Conservation (phyloP, 352 stramenopile genomes). For the Globisporangium nodosum region DNA sequence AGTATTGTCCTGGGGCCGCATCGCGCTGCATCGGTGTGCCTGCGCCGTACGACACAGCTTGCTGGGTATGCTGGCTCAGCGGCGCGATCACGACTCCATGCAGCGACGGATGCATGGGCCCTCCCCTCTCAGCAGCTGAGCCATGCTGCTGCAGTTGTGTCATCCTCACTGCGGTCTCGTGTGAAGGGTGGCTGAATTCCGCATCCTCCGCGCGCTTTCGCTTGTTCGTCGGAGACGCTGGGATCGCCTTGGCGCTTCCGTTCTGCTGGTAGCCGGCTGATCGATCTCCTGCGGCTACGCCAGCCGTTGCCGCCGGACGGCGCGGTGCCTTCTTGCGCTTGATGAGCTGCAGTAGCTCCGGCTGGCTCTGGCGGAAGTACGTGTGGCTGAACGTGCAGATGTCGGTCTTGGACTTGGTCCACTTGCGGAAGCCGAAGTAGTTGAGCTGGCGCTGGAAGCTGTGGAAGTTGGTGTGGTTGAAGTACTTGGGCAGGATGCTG, state of each 20-base stretch:
- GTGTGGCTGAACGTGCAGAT: constrained; percentile 84
- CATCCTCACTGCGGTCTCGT: neutral
- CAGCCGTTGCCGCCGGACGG: constrained; percentile 20
- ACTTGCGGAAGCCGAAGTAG: constrained; percentile 85
- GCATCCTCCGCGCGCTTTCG: neutral
- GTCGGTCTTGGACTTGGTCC: constrained; percentile 62
- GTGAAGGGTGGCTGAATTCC: neutral
- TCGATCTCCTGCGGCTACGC: constrained; percentile 6
- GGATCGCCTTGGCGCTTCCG: neutral
- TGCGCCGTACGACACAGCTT: constrained; percentile 6
- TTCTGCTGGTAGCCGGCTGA: neutral
- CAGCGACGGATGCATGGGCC: constrained; percentile 25
- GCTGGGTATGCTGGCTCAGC: constrained; percentile 15
- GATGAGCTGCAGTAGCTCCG: constrained; percentile 68
- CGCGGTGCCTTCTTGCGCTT: constrained; percentile 75
- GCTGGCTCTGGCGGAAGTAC: constrained; percentile 72
- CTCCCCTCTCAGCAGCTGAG: constrained; percentile 19
- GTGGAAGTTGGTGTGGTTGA: constrained; percentile 87
- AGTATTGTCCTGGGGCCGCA: constrained; percentile 17
- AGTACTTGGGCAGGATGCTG: constrained; percentile 83
- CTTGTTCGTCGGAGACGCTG: neutral
- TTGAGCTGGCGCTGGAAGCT: constrained; percentile 88
- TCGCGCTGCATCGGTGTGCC: constrained; percentile 17
- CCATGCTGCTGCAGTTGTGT: constrained; percentile 3
- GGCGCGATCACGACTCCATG: constrained; percentile 26